phyloP scores from a whole-genome alignment of 805 yeast species.

The Sungouiozyma intestinalis region DNA sequence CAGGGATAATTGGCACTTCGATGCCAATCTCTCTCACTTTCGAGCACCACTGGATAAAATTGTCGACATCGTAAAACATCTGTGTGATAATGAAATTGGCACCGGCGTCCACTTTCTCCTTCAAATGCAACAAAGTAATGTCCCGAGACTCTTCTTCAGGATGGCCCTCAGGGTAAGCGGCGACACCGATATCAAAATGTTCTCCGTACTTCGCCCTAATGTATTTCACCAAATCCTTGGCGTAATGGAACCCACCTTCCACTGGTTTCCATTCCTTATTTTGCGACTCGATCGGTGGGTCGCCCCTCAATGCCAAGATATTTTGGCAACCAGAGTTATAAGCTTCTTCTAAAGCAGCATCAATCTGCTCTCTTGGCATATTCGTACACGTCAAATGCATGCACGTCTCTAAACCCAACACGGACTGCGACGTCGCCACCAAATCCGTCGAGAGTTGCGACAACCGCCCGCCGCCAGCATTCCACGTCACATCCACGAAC shows the following conservation, averaged over 20 bases:
- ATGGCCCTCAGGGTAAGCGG: constrained; percentile 96
- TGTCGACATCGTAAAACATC: constrained; percentile 91
- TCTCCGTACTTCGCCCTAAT: constrained; percentile 72
- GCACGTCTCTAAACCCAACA: constrained; percentile 87
- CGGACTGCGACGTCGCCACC: constrained; percentile 83
- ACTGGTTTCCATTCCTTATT: constrained; percentile 32
- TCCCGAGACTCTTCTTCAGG: constrained; percentile 62
- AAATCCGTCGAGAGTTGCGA: constrained; percentile 81
- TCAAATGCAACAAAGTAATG: constrained; percentile 47
- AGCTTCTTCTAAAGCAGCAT: constrained; percentile 76
- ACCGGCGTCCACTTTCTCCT: constrained; percentile 87
- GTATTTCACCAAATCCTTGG: constrained; percentile 73
- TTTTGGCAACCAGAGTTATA: constrained; percentile 90
- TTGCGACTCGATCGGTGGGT: constrained; percentile 60
- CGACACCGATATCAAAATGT: constrained; percentile 90
- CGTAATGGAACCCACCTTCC: constrained; percentile 73
- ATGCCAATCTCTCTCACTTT: constrained; percentile 62
- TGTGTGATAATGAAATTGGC: constrained; percentile 92
- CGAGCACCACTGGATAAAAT: constrained; percentile 73
- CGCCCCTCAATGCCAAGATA: constrained; percentile 90
- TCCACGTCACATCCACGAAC: constrained; percentile 96
- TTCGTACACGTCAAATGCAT: constrained; percentile 97
- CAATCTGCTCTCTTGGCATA: constrained; percentile 74
- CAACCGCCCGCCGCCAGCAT: constrained; percentile 80
- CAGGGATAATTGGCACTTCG: constrained; percentile 84